phyloP scores from a whole-genome alignment of 192 early-diverging fungal species.

The Fimicolochytrium jonesii region DNA sequence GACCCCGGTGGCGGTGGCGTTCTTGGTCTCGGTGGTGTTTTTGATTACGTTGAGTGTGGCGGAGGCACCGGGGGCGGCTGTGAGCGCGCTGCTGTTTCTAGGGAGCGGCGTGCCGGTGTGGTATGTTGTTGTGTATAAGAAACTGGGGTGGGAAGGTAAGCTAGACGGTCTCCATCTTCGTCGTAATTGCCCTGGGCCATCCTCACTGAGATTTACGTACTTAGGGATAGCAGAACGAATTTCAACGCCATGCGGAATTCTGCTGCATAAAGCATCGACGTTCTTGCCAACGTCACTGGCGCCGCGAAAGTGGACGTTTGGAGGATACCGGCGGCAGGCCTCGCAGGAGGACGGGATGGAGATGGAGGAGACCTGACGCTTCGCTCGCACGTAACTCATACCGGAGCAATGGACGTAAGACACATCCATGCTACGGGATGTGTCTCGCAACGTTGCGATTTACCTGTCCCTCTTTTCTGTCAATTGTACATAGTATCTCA shows the following conservation, averaged over 20 bases:
- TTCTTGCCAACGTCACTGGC: background rate
- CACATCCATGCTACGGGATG: too few relatives aligned
- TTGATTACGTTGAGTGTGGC: constrained; percentile 42
- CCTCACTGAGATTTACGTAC: background rate
- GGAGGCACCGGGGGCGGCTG: constrained; percentile 32
- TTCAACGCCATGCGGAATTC: too few relatives aligned
- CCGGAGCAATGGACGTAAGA: too few relatives aligned
- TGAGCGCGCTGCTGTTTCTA: constrained; percentile 25
- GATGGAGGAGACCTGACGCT: constrained; percentile 13
- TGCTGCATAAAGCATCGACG: background rate
- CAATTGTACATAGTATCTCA: too few relatives aligned
- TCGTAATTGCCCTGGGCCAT: background rate
- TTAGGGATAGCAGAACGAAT: background rate
- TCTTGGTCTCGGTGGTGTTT: constrained; percentile 56
- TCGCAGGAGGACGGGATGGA: constrained; percentile 25
- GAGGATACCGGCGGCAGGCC: background rate
- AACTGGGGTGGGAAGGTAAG: constrained; percentile 23
- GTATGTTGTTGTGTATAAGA: constrained; percentile 18
- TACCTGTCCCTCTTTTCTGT: too few relatives aligned
- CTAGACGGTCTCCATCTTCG: background rate
- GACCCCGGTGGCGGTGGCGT: constrained; percentile 62
- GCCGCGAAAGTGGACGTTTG: background rate
- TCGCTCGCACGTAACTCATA: too few relatives aligned
- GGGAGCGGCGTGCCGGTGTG: constrained; percentile 24
- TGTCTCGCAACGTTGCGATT: too few relatives aligned